Evolutionary conservation across 768 basidiomycete genomes (phyloP).

Genomic region (Pluteus cervinus): DNA sequence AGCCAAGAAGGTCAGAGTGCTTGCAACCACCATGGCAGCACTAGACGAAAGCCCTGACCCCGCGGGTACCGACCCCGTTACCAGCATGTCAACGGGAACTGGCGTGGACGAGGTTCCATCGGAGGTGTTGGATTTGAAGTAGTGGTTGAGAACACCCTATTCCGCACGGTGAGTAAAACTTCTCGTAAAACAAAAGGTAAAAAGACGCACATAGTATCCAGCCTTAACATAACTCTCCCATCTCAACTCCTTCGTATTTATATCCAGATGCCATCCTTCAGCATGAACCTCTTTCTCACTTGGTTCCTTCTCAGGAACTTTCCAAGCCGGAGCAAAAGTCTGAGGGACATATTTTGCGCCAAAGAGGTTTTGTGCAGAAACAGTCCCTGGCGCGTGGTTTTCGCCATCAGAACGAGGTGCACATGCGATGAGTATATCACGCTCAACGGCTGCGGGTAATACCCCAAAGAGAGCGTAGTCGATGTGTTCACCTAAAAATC

Average conservation of each 20-base stretch:
- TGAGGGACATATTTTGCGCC: conserved; percentile 53
- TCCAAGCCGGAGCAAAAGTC: conserved; percentile 49
- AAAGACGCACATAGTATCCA: conserved; percentile 63
- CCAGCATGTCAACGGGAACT: conserved; percentile 63
- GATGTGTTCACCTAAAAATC: conserved; percentile 64
- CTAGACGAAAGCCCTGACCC: conserved; percentile 86
- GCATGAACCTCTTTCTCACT: conserved; percentile 34
- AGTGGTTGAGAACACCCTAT: conserved; percentile 63
- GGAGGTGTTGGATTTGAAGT: conserved; percentile 38
- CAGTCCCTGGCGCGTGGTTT: conserved; percentile 40
- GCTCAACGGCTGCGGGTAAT: conserved; percentile 79
- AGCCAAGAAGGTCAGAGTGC: conserved; percentile 73
- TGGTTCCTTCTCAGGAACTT: conserved; percentile 17
- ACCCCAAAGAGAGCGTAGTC: conserved; percentile 83
- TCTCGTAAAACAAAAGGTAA: not conserved
- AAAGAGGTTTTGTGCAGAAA: conserved; percentile 59
- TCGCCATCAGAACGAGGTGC: conserved; percentile 35
- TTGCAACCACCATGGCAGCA: conserved; percentile 87
- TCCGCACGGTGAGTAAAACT: not conserved
- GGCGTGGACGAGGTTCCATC: conserved; percentile 25
- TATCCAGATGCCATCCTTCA: conserved; percentile 69
- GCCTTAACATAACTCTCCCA: conserved; percentile 92
- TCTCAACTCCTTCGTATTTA: conserved; percentile 58
- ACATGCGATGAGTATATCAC: conserved; percentile 78
- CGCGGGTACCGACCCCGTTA: conserved; percentile 79